Percentiles rank a stretch among this genome's conserved stretches.
Conservation (phyloP, 768 basidiomycete species). For the Russula ochroleuca region DNA sequence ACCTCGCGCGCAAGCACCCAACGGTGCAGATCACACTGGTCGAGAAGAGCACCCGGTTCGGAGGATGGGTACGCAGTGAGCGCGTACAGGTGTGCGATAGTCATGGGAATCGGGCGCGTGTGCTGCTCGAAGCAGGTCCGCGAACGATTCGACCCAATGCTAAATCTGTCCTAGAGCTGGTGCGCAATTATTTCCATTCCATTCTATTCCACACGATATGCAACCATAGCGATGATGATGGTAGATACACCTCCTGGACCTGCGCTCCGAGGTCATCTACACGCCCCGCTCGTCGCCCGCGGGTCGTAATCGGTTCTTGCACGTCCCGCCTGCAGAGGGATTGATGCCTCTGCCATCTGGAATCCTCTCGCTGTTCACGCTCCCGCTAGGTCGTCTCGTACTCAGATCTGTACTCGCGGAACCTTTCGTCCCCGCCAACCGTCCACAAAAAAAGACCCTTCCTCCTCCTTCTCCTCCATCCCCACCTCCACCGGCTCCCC, state of each 20-base stretch:
- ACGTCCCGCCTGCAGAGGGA: slow-evolving; percentile 48
- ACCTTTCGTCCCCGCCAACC: slow-evolving; percentile 39
- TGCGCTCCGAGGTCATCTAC: slow-evolving; percentile 58
- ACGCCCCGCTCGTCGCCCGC: slow-evolving; percentile 65
- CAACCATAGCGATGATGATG: background rate
- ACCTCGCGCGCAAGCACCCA: slow-evolving; percentile 66
- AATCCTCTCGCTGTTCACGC: slow-evolving; percentile 36
- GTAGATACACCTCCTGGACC: slow-evolving; percentile 72
- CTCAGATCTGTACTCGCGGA: slow-evolving; percentile 57
- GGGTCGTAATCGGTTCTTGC: slow-evolving; percentile 72
- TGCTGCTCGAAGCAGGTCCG: slow-evolving; percentile 83
- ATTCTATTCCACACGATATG: background rate
- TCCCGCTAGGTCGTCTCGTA: slow-evolving; percentile 43
- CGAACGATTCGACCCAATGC: slow-evolving; percentile 79
- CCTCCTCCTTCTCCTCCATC: too few species aligned
- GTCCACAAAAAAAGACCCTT: background rate
- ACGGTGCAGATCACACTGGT: slow-evolving; percentile 56
- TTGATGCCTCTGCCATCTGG: slow-evolving; percentile 50
- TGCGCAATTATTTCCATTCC: slow-evolving; percentile 37
- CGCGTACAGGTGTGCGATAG: slow-evolving; percentile 41
- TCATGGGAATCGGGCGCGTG: slow-evolving; percentile 34
- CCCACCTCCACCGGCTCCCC: background rate
- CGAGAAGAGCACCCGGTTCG: slow-evolving; percentile 59
- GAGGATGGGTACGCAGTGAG: slow-evolving; percentile 83
- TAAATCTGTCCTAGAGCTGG: slow-evolving; percentile 71